Conservation (phyloP, 345 rosid species). For the Punica granatum region DNA sequence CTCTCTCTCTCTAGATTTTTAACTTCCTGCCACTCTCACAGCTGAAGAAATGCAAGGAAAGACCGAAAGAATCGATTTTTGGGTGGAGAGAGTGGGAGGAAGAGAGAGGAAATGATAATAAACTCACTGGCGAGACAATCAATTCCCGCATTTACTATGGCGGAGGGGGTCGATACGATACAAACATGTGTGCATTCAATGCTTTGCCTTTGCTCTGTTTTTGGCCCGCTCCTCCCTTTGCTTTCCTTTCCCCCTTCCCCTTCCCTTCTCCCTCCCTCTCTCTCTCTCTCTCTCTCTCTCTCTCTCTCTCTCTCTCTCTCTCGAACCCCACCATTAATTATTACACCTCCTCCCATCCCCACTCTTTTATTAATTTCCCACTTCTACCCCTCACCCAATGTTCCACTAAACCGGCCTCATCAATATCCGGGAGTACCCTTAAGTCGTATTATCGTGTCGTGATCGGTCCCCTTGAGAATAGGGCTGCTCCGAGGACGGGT, state of each 20-base stretch:
- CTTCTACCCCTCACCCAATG: background rate
- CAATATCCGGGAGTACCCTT: background rate
- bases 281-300: background rate
- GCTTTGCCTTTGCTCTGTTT: background rate
- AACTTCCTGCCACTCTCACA: background rate
- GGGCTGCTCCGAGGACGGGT: background rate
- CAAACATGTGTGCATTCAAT: constrained; percentile 11
- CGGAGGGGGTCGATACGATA: background rate
- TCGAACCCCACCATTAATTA: background rate
- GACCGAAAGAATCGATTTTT: constrained; percentile 5
- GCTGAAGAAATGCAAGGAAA: constrained; percentile 3
- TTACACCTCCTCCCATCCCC: background rate
- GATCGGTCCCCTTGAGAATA: no score
- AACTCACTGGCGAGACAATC: background rate
- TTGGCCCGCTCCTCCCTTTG: constrained; percentile 4
- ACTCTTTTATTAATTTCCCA: background rate
- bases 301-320: background rate
- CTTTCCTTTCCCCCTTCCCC: no score
- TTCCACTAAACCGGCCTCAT: background rate
- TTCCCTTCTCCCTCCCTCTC: no score
- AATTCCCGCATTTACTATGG: constrained; percentile 8
- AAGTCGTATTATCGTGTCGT: background rate
- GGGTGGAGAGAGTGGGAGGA: background rate
- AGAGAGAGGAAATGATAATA: background rate
- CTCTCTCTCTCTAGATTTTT: background rate